Conservation (phyloP, 2,329 filamentous ascomycete genomes). For the Penicillium palitans region DNA sequence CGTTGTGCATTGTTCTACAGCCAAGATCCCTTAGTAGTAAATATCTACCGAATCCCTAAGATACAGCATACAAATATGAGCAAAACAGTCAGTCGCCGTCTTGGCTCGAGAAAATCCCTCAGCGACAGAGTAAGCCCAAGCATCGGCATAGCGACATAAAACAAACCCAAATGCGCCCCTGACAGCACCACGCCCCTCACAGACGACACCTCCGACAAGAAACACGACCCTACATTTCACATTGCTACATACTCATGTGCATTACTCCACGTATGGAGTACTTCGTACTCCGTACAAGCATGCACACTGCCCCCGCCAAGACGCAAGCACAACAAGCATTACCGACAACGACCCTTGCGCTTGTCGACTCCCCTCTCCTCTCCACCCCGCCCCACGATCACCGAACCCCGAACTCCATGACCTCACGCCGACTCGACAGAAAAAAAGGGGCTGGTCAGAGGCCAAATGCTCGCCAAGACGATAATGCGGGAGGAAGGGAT, state of each 20-base stretch:
- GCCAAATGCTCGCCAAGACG: slow-evolving; percentile 24
- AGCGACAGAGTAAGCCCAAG: neutral
- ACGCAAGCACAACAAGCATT: slow-evolving; percentile 10
- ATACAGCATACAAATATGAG: neutral
- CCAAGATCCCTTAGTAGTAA: slow-evolving; percentile 7
- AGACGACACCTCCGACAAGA: neutral
- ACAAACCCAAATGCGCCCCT: neutral
- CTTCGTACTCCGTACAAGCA: neutral
- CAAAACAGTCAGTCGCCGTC: neutral
- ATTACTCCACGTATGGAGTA: neutral
- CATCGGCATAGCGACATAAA: neutral
- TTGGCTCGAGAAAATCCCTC: slow-evolving; percentile 5
- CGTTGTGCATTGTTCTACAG: slow-evolving; percentile 4
- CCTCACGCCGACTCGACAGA: neutral
- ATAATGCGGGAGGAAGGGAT: slow-evolving; percentile 32
- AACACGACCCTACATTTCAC: neutral
- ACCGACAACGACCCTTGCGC: slow-evolving; percentile 16
- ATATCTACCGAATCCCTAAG: slow-evolving; percentile 2
- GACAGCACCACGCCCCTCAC: slow-evolving; percentile 3
- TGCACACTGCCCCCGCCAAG: slow-evolving; percentile 24
- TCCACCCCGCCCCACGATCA: slow-evolving; percentile 17
- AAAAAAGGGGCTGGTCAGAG: slow-evolving; percentile 11
- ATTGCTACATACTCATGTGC: neutral
- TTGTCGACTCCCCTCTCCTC: slow-evolving; percentile 2
- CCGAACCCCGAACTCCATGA: neutral